Conservation (phyloP, 2,329 filamentous ascomycete species). For the Neonectria magnoliae region DNA sequence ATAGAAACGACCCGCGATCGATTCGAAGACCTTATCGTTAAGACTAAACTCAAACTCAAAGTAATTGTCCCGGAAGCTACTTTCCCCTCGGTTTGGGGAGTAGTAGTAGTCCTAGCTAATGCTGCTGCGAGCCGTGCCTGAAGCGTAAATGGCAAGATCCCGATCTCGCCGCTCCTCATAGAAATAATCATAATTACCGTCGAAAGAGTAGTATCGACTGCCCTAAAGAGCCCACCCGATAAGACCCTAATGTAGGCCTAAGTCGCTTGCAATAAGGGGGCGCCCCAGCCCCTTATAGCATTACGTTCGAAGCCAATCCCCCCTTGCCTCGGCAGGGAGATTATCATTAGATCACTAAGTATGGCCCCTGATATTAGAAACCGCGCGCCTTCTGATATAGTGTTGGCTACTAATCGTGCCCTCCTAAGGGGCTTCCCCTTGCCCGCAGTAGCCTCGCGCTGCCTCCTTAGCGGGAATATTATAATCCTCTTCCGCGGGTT, state of each 20-base stretch:
- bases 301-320: neutral
- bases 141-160: neutral
- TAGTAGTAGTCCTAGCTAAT: no score
- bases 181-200: neutral
- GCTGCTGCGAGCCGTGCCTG: neutral
- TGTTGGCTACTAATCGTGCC: no score
- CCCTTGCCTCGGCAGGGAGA: neutral
- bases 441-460: no score
- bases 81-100: no score
- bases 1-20: neutral
- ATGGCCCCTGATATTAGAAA: neutral
- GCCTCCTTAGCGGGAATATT: no score
- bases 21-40: no score
- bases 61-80: no score
- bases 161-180: neutral
- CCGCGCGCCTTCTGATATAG: no score
- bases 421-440: no score
- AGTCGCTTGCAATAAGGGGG: neutral
- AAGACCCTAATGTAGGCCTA: neutral
- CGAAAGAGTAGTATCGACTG: neutral
- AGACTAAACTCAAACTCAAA: no score
- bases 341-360: neutral
- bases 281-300: slow-evolving; percentile 2
- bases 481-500: no score
- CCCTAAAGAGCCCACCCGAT: neutral